Evolutionary conservation across 192 early-diverging fungal species (phyloP).

Genomic region (Lobosporangium transversale): DNA sequence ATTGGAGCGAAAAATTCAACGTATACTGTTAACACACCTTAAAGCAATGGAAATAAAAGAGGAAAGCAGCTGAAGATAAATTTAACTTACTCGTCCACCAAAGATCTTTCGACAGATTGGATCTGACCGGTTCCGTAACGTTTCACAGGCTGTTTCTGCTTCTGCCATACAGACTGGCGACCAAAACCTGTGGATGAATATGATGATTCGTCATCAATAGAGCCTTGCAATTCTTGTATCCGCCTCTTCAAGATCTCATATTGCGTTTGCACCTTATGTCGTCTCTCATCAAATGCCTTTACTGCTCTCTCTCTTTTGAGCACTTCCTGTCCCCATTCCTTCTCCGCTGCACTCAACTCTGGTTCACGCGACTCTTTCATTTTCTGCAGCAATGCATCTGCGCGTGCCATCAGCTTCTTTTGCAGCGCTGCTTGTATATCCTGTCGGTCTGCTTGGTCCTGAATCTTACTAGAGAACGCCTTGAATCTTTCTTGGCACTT

Average conservation of each 20-base stretch:
- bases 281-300: slow-evolving; percentile 23
- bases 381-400: slow-evolving; percentile 70
- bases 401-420: slow-evolving; percentile 57
- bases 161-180: not conserved
- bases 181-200: not conserved
- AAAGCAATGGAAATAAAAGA: not conserved
- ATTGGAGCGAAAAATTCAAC: not conserved
- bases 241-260: slow-evolving; percentile 31
- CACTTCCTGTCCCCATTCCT: slow-evolving; percentile 58
- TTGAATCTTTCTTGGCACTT: slow-evolving; percentile 56
- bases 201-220: not conserved
- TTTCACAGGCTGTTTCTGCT: not conserved
- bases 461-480: slow-evolving; percentile 49
- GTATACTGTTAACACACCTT: not conserved
- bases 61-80: not conserved
- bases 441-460: slow-evolving; percentile 56
- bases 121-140: slow-evolving; percentile 35
- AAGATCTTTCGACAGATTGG: slow-evolving; percentile 16
- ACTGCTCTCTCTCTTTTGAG: slow-evolving; percentile 17
- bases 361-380: slow-evolving; percentile 70
- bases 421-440: slow-evolving; percentile 54
- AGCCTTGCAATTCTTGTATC: slow-evolving; percentile 15
- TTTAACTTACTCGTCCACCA: slow-evolving; percentile 28
- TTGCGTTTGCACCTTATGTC: slow-evolving; percentile 27
- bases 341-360: slow-evolving; percentile 67